phyloP scores from a whole-genome alignment of 1,139 yeast genomes.

The Geotrichum cucujoidarum region DNA sequence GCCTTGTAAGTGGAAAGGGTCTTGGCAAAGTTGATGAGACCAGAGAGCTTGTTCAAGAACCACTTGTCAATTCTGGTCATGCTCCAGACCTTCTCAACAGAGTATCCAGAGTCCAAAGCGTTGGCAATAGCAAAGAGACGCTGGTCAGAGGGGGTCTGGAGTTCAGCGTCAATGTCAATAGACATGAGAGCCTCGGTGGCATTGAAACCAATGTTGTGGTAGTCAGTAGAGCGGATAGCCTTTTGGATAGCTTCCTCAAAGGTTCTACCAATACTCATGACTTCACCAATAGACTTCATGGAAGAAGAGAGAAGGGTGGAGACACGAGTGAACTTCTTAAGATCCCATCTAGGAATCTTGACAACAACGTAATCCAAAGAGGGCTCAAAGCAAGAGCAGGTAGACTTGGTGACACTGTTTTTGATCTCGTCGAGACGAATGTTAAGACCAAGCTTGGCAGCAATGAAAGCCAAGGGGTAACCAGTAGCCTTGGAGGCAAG shows the following conservation, averaged over 20 bases:
- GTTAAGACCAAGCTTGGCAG: slow-evolving; percentile 93
- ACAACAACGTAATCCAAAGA: slow-evolving; percentile 94
- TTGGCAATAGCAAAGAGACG: slow-evolving; percentile 96
- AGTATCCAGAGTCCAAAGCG: slow-evolving; percentile 75
- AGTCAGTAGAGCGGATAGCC: slow-evolving; percentile 94
- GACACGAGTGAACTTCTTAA: slow-evolving; percentile 90
- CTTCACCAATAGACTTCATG: slow-evolving; percentile 99
- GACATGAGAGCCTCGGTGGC: slow-evolving; percentile 83
- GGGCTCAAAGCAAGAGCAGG: slow-evolving; percentile 95
- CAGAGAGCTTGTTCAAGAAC: slow-evolving; percentile 84
- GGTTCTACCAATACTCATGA: slow-evolving; percentile 97
- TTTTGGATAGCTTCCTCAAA: slow-evolving; percentile 97
- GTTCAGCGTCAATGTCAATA: slow-evolving; percentile 82
- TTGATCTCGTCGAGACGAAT: slow-evolving; percentile 88
- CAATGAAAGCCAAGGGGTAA: slow-evolving; percentile 96
- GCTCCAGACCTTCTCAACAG: slow-evolving; percentile 88
- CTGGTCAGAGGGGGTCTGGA: slow-evolving; percentile 94
- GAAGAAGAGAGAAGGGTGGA: slow-evolving; percentile 90
- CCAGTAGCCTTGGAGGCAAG: slow-evolving; percentile 98
- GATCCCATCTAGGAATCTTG: slow-evolving; percentile 98
- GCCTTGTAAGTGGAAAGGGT: slow-evolving; percentile 55
- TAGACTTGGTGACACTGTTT: slow-evolving; percentile 93
- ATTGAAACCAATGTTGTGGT: slow-evolving; percentile 90
- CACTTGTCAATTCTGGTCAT: slow-evolving; percentile 90
- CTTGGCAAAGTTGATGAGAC: slow-evolving; percentile 65